Evolutionary conservation across 257 asterid genomes (phyloP).

Genomic region (Nicotiana paniculata): DNA sequence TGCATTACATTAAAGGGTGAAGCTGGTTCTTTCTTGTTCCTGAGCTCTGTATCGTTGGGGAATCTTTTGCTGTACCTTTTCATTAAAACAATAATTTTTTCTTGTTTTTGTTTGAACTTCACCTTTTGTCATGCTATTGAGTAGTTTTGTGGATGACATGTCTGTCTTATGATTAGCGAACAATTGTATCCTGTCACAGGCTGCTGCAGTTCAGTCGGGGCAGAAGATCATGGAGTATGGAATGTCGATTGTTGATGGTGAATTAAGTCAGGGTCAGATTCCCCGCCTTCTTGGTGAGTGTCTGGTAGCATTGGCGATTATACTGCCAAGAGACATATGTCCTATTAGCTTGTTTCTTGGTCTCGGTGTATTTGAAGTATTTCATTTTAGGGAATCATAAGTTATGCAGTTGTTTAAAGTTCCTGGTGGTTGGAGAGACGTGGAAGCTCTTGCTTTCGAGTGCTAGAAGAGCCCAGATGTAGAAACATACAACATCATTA

Average conservation of each 20-base stretch:
- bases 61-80: neutral
- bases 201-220: slow-evolving; percentile 74
- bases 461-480: neutral
- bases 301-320: neutral
- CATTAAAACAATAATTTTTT: neutral
- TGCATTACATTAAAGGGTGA: neutral
- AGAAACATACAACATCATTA: neutral
- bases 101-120: slow-evolving; percentile 6
- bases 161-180: slow-evolving; percentile 2
- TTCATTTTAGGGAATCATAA: neutral
- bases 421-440: neutral
- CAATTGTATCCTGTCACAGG: slow-evolving; percentile 36
- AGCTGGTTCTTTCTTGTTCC: neutral
- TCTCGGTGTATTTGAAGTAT: neutral
- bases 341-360: neutral
- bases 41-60: neutral
- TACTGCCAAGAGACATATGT: neutral
- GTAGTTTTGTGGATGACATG: neutral
- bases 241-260: slow-evolving; percentile 60
- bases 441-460: neutral
- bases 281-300: slow-evolving; percentile 92
- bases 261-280: slow-evolving; percentile 60
- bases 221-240: slow-evolving; percentile 80
- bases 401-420: neutral
- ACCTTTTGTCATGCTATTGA: slow-evolving; percentile 6